phyloP scores from a whole-genome alignment of 2,329 filamentous ascomycete genomes.

The Setomelanomma holmii region DNA sequence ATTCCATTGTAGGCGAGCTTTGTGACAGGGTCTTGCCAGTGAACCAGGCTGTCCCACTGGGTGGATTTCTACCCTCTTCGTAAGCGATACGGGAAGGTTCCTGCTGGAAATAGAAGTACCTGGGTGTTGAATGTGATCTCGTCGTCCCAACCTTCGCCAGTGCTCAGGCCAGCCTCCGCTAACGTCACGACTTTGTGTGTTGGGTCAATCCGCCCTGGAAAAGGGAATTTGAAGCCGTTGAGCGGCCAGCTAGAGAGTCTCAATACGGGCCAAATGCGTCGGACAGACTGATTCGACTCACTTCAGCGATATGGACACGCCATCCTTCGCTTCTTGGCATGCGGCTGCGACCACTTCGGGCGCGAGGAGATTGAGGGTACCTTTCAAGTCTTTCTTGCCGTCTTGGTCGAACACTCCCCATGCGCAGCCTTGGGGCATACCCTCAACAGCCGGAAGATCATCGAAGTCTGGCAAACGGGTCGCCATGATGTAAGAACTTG shows the following conservation, averaged over 20 bases:
- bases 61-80: constrained; percentile 3
- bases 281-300: neutral
- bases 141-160: constrained; percentile 31
- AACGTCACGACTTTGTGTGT: constrained; percentile 34
- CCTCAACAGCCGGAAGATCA: constrained; percentile 13
- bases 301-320: constrained; percentile 23
- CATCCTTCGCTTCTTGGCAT: constrained; percentile 43
- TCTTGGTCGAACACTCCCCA: constrained; percentile 61
- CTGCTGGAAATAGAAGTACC: constrained; percentile 8
- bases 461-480: constrained; percentile 3
- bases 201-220: constrained; percentile 34
- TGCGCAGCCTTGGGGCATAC: constrained; percentile 39
- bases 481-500: neutral
- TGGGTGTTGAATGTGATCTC: constrained; percentile 39
- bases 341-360: constrained; percentile 49
- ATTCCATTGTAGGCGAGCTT: constrained; percentile 22
- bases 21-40: constrained; percentile 20
- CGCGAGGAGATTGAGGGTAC: constrained; percentile 61
- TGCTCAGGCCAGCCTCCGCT: constrained; percentile 13
- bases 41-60: constrained; percentile 41
- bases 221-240: constrained; percentile 21
- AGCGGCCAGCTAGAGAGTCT: constrained; percentile 17
- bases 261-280: neutral
- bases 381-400: constrained; percentile 57
- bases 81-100: neutral